Evolutionary conservation across 768 basidiomycete species (phyloP), one percentile per base, ranked within the genome.

Genomic region (Lactarius deliciosus): DNA sequence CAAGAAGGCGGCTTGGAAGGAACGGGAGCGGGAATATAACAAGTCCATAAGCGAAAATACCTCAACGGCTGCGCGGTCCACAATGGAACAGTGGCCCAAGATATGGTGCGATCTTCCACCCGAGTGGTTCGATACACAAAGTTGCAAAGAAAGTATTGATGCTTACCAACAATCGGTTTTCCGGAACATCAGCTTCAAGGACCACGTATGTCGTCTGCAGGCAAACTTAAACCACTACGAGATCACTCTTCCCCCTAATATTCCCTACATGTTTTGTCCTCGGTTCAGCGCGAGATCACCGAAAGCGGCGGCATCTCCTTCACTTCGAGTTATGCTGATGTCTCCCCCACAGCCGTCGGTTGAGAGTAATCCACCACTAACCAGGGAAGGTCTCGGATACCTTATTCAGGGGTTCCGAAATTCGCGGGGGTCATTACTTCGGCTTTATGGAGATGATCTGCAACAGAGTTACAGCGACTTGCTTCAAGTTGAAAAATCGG

Each of bases 331-430:
- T 5, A 5, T 61, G 28, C 25, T 61, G 22, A 43, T 38, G 47
- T 36, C 60, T 7, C 47, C 38, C 32, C 45, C 43, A 16, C 16
- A 13, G 11, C 13, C 34, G 8, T 18, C 34, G 13, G 5, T 15
- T 15, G n/a, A 18, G 10, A 20, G 18, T n/a, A 22, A 28, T n/a
- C 25, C 38, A 2, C 8, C 47, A 9, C 20, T 1, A n/a, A 16
- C 22, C 50, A 43, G 22, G 15, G 4, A 13, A 5, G 8, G 34
- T 6, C 60, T 53, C 22, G 15, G 38, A 15, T 8, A 15, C 34
- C 60, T 61, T 25, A 61, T 61, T 25, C 28, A 38, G 2, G 60
- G 53, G 18, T 50, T 61, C 25, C 60, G 11, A 25, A 10, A 38
- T 10, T 53, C 60, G 6, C 47, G 18, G 13, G 3, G 38, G 22